Evolutionary conservation across 306 rosid genomes (phyloP).

Genomic region (Castanea sativa): DNA sequence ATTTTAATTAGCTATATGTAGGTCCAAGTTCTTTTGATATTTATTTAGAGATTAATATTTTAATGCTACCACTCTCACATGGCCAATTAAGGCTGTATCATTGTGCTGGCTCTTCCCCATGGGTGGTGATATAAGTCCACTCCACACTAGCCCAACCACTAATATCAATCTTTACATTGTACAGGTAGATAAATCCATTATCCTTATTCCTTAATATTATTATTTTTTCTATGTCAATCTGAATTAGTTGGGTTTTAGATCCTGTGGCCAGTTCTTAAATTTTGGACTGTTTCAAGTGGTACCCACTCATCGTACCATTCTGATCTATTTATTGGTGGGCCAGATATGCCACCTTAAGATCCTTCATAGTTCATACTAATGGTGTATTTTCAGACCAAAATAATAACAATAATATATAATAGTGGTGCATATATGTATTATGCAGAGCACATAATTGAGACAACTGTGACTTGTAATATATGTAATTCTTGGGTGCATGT

Average conservation of each 20-base stretch:
- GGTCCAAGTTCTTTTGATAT: conserved; percentile 2
- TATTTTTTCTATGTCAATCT: conserved; percentile 18
- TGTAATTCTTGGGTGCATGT: conserved; percentile 70
- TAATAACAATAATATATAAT: conserved; percentile 8
- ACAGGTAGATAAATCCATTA: conserved; percentile 33
- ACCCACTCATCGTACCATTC: conserved; percentile 56
- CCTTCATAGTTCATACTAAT: conserved; percentile 9
- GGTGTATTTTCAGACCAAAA: background rate
- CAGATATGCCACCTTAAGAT: conserved; percentile 32
- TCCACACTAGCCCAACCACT: conserved; percentile 19
- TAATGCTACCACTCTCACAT: conserved; percentile 17
- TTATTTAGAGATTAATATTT: background rate
- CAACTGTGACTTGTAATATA: conserved; percentile 22
- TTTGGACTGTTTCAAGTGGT: conserved; percentile 35
- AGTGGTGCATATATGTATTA: background rate
- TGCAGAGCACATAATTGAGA: conserved; percentile 31
- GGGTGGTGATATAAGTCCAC: conserved; percentile 26
- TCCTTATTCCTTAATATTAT: conserved; percentile 27
- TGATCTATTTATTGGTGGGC: conserved; percentile 64
- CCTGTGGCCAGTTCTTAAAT: conserved; percentile 24
- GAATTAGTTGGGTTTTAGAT: conserved; percentile 31
- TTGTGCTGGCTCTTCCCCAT: conserved; percentile 44
- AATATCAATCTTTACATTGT: conserved; percentile 21
- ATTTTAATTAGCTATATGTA: background rate
- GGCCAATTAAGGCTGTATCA: conserved; percentile 49